A percentile compares a stretch with the other conserved stretches of the same genome.
Conservation (phyloP, 2,329 filamentous ascomycete genomes). For the Aspergillus carbonarius region DNA sequence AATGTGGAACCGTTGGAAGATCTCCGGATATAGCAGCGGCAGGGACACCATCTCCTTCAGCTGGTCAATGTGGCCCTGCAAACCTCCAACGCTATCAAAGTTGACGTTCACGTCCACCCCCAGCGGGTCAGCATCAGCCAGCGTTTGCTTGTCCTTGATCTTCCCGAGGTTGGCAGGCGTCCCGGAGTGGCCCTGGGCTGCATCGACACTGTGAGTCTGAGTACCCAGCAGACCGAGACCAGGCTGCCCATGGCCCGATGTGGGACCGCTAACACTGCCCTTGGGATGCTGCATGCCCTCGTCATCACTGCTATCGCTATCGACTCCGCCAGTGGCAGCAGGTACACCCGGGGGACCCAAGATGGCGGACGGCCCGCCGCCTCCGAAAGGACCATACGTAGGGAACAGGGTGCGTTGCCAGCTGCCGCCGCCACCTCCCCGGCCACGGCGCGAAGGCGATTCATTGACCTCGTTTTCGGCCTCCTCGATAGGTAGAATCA, state of each 20-base stretch:
- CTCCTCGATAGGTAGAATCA: constrained; percentile 70
- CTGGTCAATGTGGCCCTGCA: constrained; percentile 92
- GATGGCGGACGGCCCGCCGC: constrained; percentile 68
- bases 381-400: constrained; percentile 89
- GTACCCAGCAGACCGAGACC: constrained; percentile 56
- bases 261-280: constrained; percentile 63
- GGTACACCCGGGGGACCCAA: constrained; percentile 67
- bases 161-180: constrained; percentile 84
- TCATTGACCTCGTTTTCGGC: constrained; percentile 67
- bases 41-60: constrained; percentile 98
- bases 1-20: constrained; percentile 87
- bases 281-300: constrained; percentile 68
- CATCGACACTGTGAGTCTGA: constrained; percentile 59
- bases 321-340: constrained; percentile 74
- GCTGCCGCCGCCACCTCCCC: constrained; percentile 56
- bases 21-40: constrained; percentile 88
- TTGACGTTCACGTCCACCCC: constrained; percentile 91
- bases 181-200: constrained; percentile 56
- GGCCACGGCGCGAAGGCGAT: constrained; percentile 67
- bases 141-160: constrained; percentile 85
- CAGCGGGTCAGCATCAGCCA: constrained; percentile 91
- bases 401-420: constrained; percentile 85
- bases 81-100: constrained; percentile 89
- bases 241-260: constrained; percentile 48
- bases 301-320: constrained; percentile 96